Percentiles rank a stretch among this genome's conserved stretches.
phyloP scores from a whole-genome alignment of 2,329 filamentous ascomycete species.

The Pseudogymnoascus sp. region DNA sequence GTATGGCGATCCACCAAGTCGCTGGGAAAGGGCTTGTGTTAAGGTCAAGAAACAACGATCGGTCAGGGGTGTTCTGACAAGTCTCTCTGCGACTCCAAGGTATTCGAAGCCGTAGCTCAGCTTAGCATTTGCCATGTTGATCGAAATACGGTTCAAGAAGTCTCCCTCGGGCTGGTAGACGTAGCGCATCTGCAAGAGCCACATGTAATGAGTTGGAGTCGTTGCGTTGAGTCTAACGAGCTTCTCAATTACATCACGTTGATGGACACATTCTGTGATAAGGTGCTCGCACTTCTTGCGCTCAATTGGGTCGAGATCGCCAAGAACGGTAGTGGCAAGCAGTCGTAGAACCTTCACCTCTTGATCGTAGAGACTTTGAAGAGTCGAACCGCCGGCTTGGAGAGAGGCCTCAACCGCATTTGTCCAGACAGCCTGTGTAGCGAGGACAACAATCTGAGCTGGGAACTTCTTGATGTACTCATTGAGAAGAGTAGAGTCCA shows the following conservation, averaged over 20 bases:
- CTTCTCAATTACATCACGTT: conserved; percentile 86
- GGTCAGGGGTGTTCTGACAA: conserved; percentile 92
- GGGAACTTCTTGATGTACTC: conserved; percentile 80
- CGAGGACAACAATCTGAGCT: conserved; percentile 90
- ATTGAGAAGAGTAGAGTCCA: conserved; percentile 64
- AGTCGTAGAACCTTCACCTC: conserved; percentile 79
- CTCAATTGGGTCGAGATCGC: conserved; percentile 76
- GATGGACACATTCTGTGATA: conserved; percentile 97
- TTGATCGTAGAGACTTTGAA: conserved; percentile 67
- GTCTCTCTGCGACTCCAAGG: conserved; percentile 87
- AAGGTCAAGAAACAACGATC: conserved; percentile 98
- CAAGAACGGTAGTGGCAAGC: conserved; percentile 80
- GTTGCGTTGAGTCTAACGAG: conserved; percentile 68
- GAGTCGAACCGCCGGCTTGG: conserved; percentile 57
- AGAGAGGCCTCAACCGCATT: conserved; percentile 74
- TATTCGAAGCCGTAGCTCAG: conserved; percentile 98
- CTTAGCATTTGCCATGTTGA: conserved; percentile 95
- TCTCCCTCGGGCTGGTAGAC: conserved; percentile 79
- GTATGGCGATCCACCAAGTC: conserved; percentile 92
- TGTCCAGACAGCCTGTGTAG: conserved; percentile 91
- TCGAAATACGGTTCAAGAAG: conserved; percentile 69
- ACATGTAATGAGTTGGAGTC: conserved; percentile 74
- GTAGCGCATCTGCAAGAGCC: conserved; percentile 96
- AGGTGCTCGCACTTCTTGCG: conserved; percentile 97
- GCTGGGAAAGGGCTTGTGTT: conserved; percentile 89